Evolutionary conservation across 768 basidiomycete species (phyloP), one percentile per base, ranked within the genome.

Genomic region (Leccinum arenicola): DNA sequence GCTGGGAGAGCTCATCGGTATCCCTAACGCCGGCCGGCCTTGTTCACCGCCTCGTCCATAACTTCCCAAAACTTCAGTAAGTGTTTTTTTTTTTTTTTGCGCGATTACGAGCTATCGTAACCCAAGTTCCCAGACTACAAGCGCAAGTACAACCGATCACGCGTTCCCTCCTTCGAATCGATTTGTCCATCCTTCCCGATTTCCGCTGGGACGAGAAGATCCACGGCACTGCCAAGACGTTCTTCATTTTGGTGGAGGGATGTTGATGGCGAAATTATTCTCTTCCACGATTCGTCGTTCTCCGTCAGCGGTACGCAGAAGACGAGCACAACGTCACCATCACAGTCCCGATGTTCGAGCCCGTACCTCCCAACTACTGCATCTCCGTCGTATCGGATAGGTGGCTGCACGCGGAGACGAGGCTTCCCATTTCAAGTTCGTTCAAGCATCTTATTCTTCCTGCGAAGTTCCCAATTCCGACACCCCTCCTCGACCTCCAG

Each of bases 361-460:
- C 97, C 0, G 89, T 97, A 14, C 96, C 97, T 19, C 97, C 97
- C 1, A 98, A 98, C 73, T 98, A 98, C 78, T 98, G 93, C 73
- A 94, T 99, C 69, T 93, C 92, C 7, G 78, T 98, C 57, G 84
- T 96, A 60, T 96, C 95, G 3, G 96, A 99, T 70, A 84, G 93
- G 35, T 99, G 97, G 96, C 68, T 98, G 38, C 95, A 98, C 64
- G 84, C 95, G 2, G 95, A 98, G 75, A 98, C 95, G 1, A 86
- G 93, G 11, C 78, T 98, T 0, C 95, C 97, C 0, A 91, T 98
- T 53, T 95, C 23, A 23, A 23, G 23, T 23, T 23, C 93, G 1
- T 98, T 99, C 85, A 97, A 96, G 73, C 95, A 98, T 69, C 84
- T 99, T 51, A 95, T 98, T 60, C 87, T 98, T 5, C 97, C 97